Evolutionary conservation across 306 rosid species (phyloP).

Genomic region (Geum urbanum): DNA sequence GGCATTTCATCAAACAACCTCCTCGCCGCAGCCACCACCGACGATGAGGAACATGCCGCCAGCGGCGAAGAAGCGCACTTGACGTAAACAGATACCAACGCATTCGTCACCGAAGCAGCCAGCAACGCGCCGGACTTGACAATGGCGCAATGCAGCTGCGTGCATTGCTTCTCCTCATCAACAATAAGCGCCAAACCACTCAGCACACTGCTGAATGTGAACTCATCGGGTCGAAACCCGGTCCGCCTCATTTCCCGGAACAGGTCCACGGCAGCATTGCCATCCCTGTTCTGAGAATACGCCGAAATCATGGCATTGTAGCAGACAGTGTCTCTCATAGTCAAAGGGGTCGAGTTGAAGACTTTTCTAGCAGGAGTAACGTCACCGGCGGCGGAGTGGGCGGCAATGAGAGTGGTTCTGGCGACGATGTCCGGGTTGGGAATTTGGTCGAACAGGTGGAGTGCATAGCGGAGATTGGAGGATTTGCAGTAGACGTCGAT

Average conservation of each 20-base stretch:
- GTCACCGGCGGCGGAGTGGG: slow-evolving; percentile 16
- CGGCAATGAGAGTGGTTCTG: slow-evolving; percentile 22
- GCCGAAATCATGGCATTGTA: slow-evolving; percentile 30
- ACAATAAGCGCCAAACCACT: slow-evolving; percentile 8
- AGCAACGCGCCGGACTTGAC: slow-evolving; percentile 16
- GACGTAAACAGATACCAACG: slow-evolving; percentile 18
- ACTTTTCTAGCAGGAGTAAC: neutral
- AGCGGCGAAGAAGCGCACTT: slow-evolving; percentile 21
- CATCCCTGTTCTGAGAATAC: slow-evolving; percentile 24
- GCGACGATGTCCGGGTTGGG: slow-evolving; percentile 27
- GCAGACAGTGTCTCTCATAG: slow-evolving; percentile 23
- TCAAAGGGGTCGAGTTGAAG: slow-evolving; percentile 3
- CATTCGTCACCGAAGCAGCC: slow-evolving; percentile 15
- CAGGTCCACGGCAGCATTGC: slow-evolving; percentile 14
- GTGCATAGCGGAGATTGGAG: slow-evolving; percentile 44
- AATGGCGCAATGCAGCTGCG: slow-evolving; percentile 20
- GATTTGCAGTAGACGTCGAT: slow-evolving; percentile 48
- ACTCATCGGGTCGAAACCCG: slow-evolving; percentile 16
- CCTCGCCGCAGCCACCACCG: slow-evolving; percentile 21
- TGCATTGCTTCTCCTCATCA: slow-evolving; percentile 23
- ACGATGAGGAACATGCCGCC: neutral
- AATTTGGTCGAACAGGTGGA: slow-evolving; percentile 45
- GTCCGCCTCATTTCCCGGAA: slow-evolving; percentile 16
- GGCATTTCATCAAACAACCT: slow-evolving; percentile 29
- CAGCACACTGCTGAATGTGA: slow-evolving; percentile 11